These are phyloP conservation scores for Cyclotella baltica DNA, from an alignment of 108 stramenopile genomes.

Conservation along the genomic window DNA sequence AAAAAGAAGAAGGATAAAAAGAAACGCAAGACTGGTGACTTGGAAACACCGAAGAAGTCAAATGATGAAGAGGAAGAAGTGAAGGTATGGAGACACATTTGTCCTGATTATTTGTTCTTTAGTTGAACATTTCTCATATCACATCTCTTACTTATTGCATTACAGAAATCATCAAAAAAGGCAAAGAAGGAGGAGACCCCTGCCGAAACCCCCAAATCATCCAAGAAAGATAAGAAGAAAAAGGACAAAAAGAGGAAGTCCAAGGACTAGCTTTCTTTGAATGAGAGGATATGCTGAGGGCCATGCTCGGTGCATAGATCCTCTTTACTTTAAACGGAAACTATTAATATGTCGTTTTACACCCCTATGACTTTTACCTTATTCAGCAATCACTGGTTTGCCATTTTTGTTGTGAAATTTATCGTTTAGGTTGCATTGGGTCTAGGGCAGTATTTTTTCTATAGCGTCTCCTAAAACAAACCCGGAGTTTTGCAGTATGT, in stretches of 20 bases:
- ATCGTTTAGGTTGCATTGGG: too few relatives aligned
- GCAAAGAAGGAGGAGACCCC: slow-evolving; percentile 50
- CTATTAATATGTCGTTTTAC: too few relatives aligned
- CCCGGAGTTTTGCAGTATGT: too few relatives aligned
- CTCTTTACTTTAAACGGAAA: too few relatives aligned
- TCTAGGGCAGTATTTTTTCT: too few relatives aligned
- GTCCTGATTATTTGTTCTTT: not conserved
- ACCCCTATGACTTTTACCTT: too few relatives aligned
- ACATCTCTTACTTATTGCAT: too few relatives aligned
- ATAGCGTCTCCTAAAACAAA: too few relatives aligned
- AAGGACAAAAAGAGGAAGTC: slow-evolving; percentile 58
- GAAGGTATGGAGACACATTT: slow-evolving; percentile 12
- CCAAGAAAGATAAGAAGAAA: slow-evolving; percentile 42
- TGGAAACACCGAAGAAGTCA: slow-evolving; percentile 47
- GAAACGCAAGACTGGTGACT: slow-evolving; percentile 57
- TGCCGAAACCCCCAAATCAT: slow-evolving; percentile 44
- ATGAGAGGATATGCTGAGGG: too few relatives aligned
- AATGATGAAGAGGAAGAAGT: slow-evolving; percentile 39
- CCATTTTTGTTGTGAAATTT: too few relatives aligned
- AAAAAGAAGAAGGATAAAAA: slow-evolving; percentile 57
- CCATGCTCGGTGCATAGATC: too few relatives aligned
- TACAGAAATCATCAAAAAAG: slow-evolving; percentile 35
- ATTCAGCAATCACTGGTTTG: too few relatives aligned
- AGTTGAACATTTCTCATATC: not conserved
- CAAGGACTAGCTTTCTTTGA: slow-evolving; percentile 56